These are phyloP conservation scores for Trametes polyzona DNA, from an alignment of 1,284 basidiomycete species.

Conservation along the genomic window DNA sequence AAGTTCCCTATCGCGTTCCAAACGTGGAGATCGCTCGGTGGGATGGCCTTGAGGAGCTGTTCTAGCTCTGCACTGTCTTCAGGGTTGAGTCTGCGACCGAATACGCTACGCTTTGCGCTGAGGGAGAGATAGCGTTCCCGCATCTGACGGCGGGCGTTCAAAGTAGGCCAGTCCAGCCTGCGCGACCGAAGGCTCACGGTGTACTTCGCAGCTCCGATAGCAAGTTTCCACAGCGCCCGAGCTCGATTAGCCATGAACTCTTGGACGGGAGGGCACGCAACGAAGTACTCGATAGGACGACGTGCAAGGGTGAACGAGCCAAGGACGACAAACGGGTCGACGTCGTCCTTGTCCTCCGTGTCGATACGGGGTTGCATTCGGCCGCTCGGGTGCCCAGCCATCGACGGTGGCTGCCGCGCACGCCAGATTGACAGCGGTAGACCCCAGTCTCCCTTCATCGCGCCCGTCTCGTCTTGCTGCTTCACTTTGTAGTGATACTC, in stretches of 20 bases:
- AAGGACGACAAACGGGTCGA: background rate
- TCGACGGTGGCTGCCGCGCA: too few relatives aligned
- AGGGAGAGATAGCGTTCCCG: constrained; percentile 1
- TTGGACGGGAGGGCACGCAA: background rate
- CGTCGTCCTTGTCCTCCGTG: too few relatives aligned
- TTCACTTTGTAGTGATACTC: background rate
- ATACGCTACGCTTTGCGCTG: background rate
- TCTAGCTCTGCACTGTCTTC: constrained; percentile 2
- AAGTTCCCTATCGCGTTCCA: background rate
- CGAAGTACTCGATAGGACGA: background rate
- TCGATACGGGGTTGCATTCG: too few relatives aligned
- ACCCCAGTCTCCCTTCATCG: background rate
- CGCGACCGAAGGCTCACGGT: background rate
- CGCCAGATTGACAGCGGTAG: background rate
- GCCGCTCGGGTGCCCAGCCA: too few relatives aligned
- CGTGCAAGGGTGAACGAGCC: constrained; percentile 1
- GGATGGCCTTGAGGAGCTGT: background rate
- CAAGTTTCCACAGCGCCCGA: constrained; percentile 4
- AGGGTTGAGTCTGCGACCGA: background rate
- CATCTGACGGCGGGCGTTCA: background rate
- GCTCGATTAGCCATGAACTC: background rate
- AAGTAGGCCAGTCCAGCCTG: background rate
- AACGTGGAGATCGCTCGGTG: constrained; percentile 4
- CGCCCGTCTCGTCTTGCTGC: background rate
- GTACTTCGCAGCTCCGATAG: background rate